A percentile compares a stretch with the other conserved stretches of the same genome.
Evolutionary conservation across 257 asterid species (phyloP).

Genomic region (Anisodus acutangulus): DNA sequence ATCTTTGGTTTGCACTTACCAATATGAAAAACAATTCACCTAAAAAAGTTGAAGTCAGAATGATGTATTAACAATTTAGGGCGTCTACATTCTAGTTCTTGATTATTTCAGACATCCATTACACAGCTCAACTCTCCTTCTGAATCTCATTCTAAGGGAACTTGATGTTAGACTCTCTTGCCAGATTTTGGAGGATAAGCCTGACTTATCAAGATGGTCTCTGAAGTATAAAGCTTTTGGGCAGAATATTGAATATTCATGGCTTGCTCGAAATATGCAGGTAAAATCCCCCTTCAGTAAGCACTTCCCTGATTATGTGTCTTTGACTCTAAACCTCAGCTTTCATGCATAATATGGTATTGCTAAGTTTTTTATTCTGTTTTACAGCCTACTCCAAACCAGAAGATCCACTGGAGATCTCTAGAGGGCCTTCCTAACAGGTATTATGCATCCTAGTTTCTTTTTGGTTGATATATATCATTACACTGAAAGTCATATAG

Average conservation of each 20-base stretch:
- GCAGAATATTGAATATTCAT: constrained; percentile 75
- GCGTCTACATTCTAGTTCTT: not conserved
- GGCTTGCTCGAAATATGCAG: constrained; percentile 99
- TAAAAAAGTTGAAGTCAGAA: not conserved
- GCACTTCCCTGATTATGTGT: not conserved
- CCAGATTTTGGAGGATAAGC: constrained; percentile 87
- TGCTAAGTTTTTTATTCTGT: constrained; percentile 15
- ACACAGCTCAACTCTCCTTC: not conserved
- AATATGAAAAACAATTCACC: not conserved
- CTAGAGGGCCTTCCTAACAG: constrained; percentile 96
- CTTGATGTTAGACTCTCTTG: constrained; percentile 38
- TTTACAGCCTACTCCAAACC: constrained; percentile 81
- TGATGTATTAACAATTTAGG: not conserved
- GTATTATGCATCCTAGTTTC: constrained; percentile 39
- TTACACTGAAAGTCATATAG: not conserved
- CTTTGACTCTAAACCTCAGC: constrained; percentile 1
- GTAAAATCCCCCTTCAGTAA: constrained; percentile 36
- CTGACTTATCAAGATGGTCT: constrained; percentile 88
- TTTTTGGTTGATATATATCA: not conserved
- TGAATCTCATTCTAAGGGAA: constrained; percentile 22
- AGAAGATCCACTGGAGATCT: constrained; percentile 97
- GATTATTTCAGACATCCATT: not conserved
- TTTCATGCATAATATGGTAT: constrained; percentile 7
- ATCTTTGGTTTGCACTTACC: not conserved
- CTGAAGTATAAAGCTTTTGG: constrained; percentile 93